Evolutionary conservation across 2,329 filamentous ascomycete genomes (phyloP), one percentile per base, ranked within the genome.

Genomic region (Alternaria infectoria): DNA sequence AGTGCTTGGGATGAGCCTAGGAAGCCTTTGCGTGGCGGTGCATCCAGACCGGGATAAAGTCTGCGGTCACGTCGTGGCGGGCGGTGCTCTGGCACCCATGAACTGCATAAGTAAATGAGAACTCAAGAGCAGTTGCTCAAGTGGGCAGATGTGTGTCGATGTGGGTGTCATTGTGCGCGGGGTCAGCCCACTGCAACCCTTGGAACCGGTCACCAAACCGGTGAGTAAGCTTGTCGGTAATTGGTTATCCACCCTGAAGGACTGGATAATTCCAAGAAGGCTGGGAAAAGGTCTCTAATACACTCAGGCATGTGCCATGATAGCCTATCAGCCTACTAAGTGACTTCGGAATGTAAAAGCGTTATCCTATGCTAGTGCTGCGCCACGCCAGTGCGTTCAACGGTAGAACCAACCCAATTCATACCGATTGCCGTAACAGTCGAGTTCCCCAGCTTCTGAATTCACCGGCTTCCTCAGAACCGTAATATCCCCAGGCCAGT

Each of bases 401-500:
- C 84, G 82, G 71, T 86, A 86, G 23, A 85, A 70, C 72, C 85
- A 86, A 4, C 83, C 84, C 61, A 82, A 83, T 69, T 86, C 83
- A 65, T 84, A 86, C 59, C 83, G 81, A 72, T 86, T 86, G 4
- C 85, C 85, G 74, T 85, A 86, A 69, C 83, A 84, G 43, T 86
- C 83, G 28, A 77, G 47, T 51, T 81, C 78, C 11, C 83, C 83
- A 51, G 73, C 82, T 56, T 82, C 77, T 11, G 74, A 71, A 57
- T 81, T 77, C 0, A 75, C 76, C 12, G 76, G 73, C 15, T 77
- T 76, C n/a, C 86, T 79, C n/a, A 89, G 79, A 28, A 89, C 82
- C 57, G 86, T 86, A 23, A 90, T 83, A 32, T 87, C 81, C 6
- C 88, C 88, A 28, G 85, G 83, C 88, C 88, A 90, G 66, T 87